Percentiles rank a stretch among this genome's conserved stretches.
These are phyloP conservation scores for Macrolepiota albuminosa DNA, from an alignment of 768 basidiomycete genomes.

Conservation along the genomic window DNA sequence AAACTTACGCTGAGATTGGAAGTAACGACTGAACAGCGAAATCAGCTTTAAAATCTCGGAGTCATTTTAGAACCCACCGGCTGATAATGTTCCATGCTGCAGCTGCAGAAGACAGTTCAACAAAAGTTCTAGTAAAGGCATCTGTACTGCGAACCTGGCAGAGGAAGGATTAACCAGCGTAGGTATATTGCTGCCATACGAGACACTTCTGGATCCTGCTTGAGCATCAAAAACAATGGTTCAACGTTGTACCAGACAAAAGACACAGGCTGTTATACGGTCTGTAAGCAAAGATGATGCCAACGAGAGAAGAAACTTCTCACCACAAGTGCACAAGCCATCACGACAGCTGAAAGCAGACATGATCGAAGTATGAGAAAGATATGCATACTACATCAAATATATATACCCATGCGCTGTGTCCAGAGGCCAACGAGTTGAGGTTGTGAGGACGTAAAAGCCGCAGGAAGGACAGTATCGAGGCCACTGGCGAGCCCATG, in stretches of 20 bases:
- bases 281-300: not conserved
- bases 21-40: not conserved
- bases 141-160: not conserved
- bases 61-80: not conserved
- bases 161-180: not conserved
- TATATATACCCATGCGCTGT: not conserved
- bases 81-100: not conserved
- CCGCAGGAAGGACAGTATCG: not conserved
- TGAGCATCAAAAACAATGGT: not conserved
- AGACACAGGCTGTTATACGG: not conserved
- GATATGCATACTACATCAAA: not conserved
- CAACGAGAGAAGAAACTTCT: not conserved
- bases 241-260: not conserved
- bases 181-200: not conserved
- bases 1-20: not conserved
- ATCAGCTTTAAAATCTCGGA: not conserved
- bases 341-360: not conserved
- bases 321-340: not conserved
- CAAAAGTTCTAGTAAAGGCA: not conserved
- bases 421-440: not conserved
- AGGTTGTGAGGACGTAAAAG: not conserved
- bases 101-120: not conserved
- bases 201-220: not conserved
- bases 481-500: not conserved
- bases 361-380: not conserved